These are phyloP conservation scores for Kwoniella dendrophila DNA, from an alignment of 768 basidiomycete species.

Conservation along the genomic window DNA sequence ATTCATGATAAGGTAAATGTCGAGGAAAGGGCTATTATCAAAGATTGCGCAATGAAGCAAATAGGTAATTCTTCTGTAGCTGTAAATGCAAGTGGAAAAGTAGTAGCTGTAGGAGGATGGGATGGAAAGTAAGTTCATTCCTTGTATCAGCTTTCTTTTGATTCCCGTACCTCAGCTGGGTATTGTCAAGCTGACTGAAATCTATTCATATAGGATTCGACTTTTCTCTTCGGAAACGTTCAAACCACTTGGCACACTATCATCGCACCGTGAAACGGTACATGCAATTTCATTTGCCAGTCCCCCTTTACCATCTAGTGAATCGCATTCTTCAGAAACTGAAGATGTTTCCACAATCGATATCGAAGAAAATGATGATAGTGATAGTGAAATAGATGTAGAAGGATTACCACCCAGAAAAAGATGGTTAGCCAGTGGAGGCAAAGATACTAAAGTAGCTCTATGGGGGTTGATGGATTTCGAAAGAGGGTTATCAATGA, in stretches of 20 bases:
- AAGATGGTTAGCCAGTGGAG: constrained; percentile 69
- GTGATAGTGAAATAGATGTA: constrained; percentile 60
- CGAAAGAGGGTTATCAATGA: constrained; percentile 6
- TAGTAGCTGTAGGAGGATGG: constrained; percentile 91
- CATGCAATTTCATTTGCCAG: constrained; percentile 74
- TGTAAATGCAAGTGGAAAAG: constrained; percentile 71
- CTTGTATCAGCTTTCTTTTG: neutral
- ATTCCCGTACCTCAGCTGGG: neutral
- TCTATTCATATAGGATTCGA: constrained; percentile 65
- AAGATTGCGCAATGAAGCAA: constrained; percentile 67
- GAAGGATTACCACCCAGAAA: constrained; percentile 52
- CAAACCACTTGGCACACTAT: constrained; percentile 79
- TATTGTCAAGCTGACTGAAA: neutral
- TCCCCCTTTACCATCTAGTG: neutral
- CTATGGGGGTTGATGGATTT: constrained; percentile 66
- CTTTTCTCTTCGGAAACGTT: constrained; percentile 78
- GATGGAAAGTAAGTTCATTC: constrained; percentile 73
- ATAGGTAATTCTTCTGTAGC: constrained; percentile 78
- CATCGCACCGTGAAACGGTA: constrained; percentile 76
- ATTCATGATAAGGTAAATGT: neutral
- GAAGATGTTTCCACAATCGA: constrained; percentile 46
- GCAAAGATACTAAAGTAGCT: constrained; percentile 70
- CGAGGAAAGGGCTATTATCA: constrained; percentile 54
- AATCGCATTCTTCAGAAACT: neutral
- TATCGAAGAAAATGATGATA: constrained; percentile 57